phyloP scores from a whole-genome alignment of 2,329 filamentous ascomycete genomes.

The Aureobasidium lini region DNA sequence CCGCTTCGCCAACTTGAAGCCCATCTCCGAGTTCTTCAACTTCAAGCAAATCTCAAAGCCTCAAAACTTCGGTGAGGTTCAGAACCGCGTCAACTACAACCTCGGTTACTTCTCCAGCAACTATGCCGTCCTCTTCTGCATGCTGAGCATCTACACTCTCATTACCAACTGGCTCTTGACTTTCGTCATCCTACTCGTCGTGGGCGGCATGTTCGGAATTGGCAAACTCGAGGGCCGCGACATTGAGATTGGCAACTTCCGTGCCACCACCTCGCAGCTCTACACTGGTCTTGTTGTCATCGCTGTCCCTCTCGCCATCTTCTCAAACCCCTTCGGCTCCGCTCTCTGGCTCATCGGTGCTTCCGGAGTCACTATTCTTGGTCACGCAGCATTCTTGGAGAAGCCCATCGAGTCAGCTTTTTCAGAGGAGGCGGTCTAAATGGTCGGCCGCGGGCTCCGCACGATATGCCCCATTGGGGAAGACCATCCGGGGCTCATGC shows the following conservation, averaged over 20 bases:
- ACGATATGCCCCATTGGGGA: slow-evolving; percentile 84
- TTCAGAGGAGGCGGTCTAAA: slow-evolving; percentile 99
- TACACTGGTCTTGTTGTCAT: slow-evolving; percentile 83
- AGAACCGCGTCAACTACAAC: slow-evolving; percentile 95
- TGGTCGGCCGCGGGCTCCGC: slow-evolving; percentile 99
- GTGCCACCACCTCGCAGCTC: slow-evolving; percentile 83
- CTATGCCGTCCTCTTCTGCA: slow-evolving; percentile 86
- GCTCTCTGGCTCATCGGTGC: slow-evolving; percentile 95
- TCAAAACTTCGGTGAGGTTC: slow-evolving; percentile 79
- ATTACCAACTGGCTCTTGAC: slow-evolving; percentile 80
- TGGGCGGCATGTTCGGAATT: slow-evolving; percentile 83
- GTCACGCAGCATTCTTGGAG: slow-evolving; percentile 92
- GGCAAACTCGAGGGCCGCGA: slow-evolving; percentile 84
- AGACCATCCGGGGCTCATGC: slow-evolving; percentile 76
- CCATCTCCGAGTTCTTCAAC: slow-evolving; percentile 89
- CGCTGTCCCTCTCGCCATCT: slow-evolving; percentile 75
- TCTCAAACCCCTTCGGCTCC: slow-evolving; percentile 75
- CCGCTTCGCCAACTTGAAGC: slow-evolving; percentile 87
- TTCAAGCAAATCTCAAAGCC: slow-evolving; percentile 94
- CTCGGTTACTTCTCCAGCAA: slow-evolving; percentile 96
- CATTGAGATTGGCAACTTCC: slow-evolving; percentile 74
- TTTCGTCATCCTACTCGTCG: slow-evolving; percentile 85
- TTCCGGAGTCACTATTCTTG: slow-evolving; percentile 85
- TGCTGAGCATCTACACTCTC: slow-evolving; percentile 93
- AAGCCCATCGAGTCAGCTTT: slow-evolving; percentile 99